Evolutionary conservation across 140 eudicot species (phyloP), one percentile per base, ranked within the genome.

Genomic region (Stevia rebaudiana): DNA sequence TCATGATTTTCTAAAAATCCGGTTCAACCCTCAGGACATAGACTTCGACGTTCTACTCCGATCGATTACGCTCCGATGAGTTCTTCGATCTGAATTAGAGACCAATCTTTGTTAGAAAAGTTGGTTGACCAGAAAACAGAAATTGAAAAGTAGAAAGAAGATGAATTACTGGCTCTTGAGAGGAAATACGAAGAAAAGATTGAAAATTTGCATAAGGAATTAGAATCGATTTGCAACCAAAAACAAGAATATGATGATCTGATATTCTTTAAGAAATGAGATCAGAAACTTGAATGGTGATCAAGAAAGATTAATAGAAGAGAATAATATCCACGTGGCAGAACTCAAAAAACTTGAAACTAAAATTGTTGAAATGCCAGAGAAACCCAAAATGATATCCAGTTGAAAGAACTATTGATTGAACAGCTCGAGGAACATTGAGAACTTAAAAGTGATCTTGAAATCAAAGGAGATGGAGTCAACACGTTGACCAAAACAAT

Each of bases 391-490:
- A 71, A 46, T 15, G 73, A 31, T 25, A 46, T 57, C 5, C 74
- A 78, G 22, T 54, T 71, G 9, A 86, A 80, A 63, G 79, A 76
- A 71, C 72, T 60, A 52, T 69, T 49, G 7, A 52, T 80, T 17
- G 67, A 75, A 43, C 82, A 78, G 49, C 49, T 87, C 21, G 96
- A 91, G 60, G 88, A 83, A 66, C 31, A 76, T 88, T n/a, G 96
- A 78, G 96, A 87, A 76, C 72, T 87, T 12, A 85, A 79, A 56
- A 65, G 79, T 62, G 95, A 91, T 6, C 70, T 91, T 0, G 98
- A 91, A 75, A 78, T 79, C 61, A 85, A 85, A 78, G 89, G 48
- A 70, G 96, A 87, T 12, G 95, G 85, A 36, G 30, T 80, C 35
- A 65, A 65, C 39, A 78, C 91, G 35, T 51, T 85, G 81, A 61